Evolutionary conservation across 768 basidiomycete genomes (phyloP).

Genomic region (Psilocybe tampanensis): DNA sequence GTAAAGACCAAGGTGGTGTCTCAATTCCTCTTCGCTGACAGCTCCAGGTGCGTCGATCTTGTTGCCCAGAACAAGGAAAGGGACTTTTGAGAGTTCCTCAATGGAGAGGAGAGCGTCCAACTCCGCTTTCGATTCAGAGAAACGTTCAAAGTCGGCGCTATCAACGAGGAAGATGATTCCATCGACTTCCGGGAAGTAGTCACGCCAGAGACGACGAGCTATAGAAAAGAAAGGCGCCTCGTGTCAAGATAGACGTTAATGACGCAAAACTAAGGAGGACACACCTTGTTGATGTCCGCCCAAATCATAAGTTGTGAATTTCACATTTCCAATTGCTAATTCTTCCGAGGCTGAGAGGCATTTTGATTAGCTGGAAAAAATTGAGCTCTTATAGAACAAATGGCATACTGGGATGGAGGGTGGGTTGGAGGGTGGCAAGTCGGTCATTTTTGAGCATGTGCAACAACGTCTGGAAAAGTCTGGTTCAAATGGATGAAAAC

Average conservation of each 20-base stretch:
- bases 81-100: slow-evolving; percentile 93
- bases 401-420: slow-evolving; percentile 92
- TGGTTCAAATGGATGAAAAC: background rate
- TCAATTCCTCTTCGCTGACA: slow-evolving; percentile 95
- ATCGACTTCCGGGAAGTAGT: slow-evolving; percentile 99
- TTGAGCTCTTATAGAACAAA: background rate
- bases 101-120: slow-evolving; percentile 95
- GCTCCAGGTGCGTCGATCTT: slow-evolving; percentile 99
- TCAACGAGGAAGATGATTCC: slow-evolving; percentile 99
- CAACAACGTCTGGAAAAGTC: slow-evolving; percentile 73
- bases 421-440: slow-evolving; percentile 95
- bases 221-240: too few species aligned
- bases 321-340: slow-evolving; percentile 97
- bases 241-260: background rate
- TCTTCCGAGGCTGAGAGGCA: slow-evolving; percentile 86
- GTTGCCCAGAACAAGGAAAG: slow-evolving; percentile 98
- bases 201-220: slow-evolving; percentile 98
- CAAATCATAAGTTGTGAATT: slow-evolving; percentile 98
- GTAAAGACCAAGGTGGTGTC: slow-evolving; percentile 93
- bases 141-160: slow-evolving; percentile 95
- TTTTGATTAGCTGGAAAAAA: slow-evolving; percentile 5
- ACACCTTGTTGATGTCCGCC: slow-evolving; percentile 96
- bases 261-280: slow-evolving; percentile 11
- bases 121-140: slow-evolving; percentile 95
- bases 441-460: slow-evolving; percentile 99